Evolutionary conservation across 176 grass and related monocot genomes (phyloP).

Genomic region (Hordeum marinum): DNA sequence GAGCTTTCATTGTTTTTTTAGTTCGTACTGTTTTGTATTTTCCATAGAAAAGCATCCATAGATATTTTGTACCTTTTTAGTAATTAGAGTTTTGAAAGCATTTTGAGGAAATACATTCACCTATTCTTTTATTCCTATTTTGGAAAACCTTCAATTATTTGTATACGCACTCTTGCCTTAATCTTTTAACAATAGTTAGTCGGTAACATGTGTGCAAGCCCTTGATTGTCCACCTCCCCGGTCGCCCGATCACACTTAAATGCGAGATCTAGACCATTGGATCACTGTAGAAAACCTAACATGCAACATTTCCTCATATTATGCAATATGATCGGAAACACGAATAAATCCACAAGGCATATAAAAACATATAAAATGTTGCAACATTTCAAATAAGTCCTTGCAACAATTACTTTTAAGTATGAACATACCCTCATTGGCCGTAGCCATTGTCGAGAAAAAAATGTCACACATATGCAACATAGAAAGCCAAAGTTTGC

Average conservation of each 20-base stretch:
- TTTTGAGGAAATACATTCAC: too few relatives aligned
- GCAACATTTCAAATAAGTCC: background rate
- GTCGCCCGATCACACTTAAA: background rate
- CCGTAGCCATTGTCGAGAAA: background rate
- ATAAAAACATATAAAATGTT: background rate
- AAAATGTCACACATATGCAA: background rate
- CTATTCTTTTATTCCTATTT: too few relatives aligned
- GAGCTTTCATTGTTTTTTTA: too few relatives aligned
- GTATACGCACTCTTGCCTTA: too few relatives aligned
- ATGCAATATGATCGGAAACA: background rate
- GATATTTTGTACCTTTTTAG: too few relatives aligned
- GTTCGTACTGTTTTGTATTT: too few relatives aligned
- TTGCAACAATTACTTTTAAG: background rate
- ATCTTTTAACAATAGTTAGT: background rate
- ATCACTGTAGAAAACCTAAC: background rate
- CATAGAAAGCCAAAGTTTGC: background rate
- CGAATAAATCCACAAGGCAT: background rate
- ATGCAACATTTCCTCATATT: background rate
- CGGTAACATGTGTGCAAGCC: background rate
- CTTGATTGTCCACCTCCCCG: background rate
- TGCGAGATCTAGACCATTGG: background rate
- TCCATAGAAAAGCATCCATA: too few relatives aligned
- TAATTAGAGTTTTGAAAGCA: too few relatives aligned
- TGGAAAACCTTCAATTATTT: too few relatives aligned
- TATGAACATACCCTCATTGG: background rate